Base-by-base conservation (phyloP, 2,329 filamentous ascomycete species). In the Anisogramma anomala region DNA sequence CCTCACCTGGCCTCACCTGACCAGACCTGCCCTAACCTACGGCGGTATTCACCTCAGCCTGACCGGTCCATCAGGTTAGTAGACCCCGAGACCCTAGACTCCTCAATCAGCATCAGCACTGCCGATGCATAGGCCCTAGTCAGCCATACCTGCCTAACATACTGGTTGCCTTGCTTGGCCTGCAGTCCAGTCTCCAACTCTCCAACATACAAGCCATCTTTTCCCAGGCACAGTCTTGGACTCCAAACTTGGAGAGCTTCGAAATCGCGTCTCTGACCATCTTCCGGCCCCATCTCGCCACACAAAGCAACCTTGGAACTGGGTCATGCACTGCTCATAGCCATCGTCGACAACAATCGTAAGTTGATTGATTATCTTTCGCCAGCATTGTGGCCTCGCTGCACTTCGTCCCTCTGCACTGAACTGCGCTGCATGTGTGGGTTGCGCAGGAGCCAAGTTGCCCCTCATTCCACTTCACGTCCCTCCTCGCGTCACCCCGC, bases 401-500 rank as follows among this genome's bases (percentile, higher is more conserved):
- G 9, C 22, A 23, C 6, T 23, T 17, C 18, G 18, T 9, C 19
- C 8, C 8, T 39, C n/a, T 31, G 9, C 7, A 13, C 20, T 26
- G 17, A 11, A 8, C 10, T 11, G 22, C 17, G 20, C 15, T 7
- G 25, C 35, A 27, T 22, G 20, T 11, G 11, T 20, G 20, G 19
- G 18, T n/a, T 22, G 18, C 15, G 38, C 17, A 5, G 31, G 38
- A 35, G 38, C 38, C 38, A 41, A 28, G 38, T 41, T 41, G 38
- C 38, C 38, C 38, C 38, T 41, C 38, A 41, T 23, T 31, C 25
- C 30, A 23, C n/a, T n/a, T 26, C 19, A 32, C 30, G 9, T 32
- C 28, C 37, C 31, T 25, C 38, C 23, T 41, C 38, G 20, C 26
- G 14, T 34, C 38, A 41, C 38, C 38, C 38, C 38, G 32, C 38